Percentiles rank a stretch among this genome's conserved stretches.
Evolutionary conservation across 2,329 filamentous ascomycete genomes (phyloP).

Genomic region (Penicillium sp.): DNA sequence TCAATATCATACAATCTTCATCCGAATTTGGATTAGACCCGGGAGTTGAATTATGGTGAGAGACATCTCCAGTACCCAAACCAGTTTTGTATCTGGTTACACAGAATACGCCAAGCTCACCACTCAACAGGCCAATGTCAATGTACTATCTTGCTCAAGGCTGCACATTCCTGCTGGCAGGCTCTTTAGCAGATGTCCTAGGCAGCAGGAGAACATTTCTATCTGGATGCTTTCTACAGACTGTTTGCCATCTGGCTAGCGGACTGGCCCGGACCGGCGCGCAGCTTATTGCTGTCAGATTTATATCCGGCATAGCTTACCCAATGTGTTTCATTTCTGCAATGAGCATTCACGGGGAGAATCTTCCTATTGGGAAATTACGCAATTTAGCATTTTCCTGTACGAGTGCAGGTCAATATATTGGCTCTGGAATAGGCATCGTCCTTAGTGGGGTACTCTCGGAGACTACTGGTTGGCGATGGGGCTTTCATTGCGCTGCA

Average conservation of each 20-base stretch:
- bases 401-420: constrained; percentile 50
- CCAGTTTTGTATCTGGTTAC: background rate
- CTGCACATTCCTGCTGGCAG: constrained; percentile 14
- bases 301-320: constrained; percentile 8
- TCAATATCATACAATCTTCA: background rate
- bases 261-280: background rate
- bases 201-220: constrained; percentile 11
- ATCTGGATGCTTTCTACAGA: constrained; percentile 6
- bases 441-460: constrained; percentile 51
- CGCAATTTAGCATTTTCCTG: constrained; percentile 53
- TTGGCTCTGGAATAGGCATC: constrained; percentile 53
- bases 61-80: background rate
- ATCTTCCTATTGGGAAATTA: constrained; percentile 44
- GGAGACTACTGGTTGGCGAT: constrained; percentile 50
- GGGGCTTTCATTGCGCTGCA: constrained; percentile 39
- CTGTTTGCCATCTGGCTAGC: background rate
- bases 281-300: constrained; percentile 9
- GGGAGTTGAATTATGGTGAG: constrained; percentile 8
- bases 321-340: constrained; percentile 14
- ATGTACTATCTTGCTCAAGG: constrained; percentile 8
- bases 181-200: constrained; percentile 8
- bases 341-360: background rate
- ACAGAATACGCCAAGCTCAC: background rate
- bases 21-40: background rate
- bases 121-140: constrained; percentile 2